Base-by-base conservation (phyloP, 2,329 filamentous ascomycete species). In the Monosporascus sp. region DNA sequence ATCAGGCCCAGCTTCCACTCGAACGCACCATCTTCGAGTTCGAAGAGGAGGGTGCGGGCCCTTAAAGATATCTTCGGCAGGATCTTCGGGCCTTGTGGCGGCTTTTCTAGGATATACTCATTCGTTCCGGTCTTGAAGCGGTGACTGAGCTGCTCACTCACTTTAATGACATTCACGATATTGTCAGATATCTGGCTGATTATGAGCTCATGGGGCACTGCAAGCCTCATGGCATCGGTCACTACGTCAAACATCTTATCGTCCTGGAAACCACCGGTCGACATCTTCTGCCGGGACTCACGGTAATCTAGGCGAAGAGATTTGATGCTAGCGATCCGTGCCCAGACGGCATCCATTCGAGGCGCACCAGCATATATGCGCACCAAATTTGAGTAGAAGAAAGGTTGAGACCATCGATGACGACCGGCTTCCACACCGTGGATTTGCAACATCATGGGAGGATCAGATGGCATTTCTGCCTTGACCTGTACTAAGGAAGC, bases 1-100 rank as follows among this genome's bases (percentile, higher is more conserved):
- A 99, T 99, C 65, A 91, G 86, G 17, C 92, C 90, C 9, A 99
- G 77, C 67, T 97, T 97, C 89, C 92, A 99, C 69, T 99, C 94
- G 64, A 99, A 99, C 0, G 90, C 87, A 49, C 94, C 93, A 67
- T 99, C 94, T 71, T 99, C 94, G 37, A 99, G 78, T 65, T 97
- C 93, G 54, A 99, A 93, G 2, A 96, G 74, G 24, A 99, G 77
- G 5, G 88, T 89, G 62, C 89, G 88, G 51, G 87, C 88, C 50
- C 91, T 84, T 9, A 99, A 60, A 0, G 91, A 93, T 22, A 99
- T 77, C 65, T 89, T 93, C 1, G 94, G 94, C 0, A 99, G 85
- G 46, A 83, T 77, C 68, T 95, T 97, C 0, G 95, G 90, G 0
- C 81, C 86, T 70, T 96, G 90, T 0, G 94, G 90, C 9, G 81